A percentile compares a stretch with the other conserved stretches of the same genome.
Conservation (phyloP, 2,329 filamentous ascomycete genomes). For the Apiospora phragmitis region DNA sequence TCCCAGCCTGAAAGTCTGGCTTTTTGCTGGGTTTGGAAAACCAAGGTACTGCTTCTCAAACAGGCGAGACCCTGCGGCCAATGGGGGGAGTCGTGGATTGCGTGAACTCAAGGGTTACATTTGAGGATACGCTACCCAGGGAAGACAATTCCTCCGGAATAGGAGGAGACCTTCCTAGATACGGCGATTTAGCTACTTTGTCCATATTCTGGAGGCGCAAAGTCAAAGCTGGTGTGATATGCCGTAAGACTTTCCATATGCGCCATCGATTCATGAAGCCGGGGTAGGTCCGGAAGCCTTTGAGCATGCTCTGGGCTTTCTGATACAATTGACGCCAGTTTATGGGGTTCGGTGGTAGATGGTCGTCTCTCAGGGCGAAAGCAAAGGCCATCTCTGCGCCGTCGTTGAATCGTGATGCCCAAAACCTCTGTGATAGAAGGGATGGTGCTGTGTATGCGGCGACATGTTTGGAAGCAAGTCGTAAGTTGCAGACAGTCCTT, state of each 20-base stretch:
- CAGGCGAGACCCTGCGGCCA: slow-evolving; percentile 19
- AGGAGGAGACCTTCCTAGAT: neutral
- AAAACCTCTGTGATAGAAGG: slow-evolving; percentile 21
- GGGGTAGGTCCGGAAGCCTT: slow-evolving; percentile 14
- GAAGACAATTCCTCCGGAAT: neutral
- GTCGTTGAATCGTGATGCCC: slow-evolving; percentile 22
- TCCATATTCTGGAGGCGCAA: slow-evolving; percentile 19
- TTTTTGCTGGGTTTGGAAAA: slow-evolving; percentile 6
- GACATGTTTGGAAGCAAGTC: slow-evolving; percentile 21
- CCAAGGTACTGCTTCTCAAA: slow-evolving; percentile 18
- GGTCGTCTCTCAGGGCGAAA: slow-evolving; percentile 18
- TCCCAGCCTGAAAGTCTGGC: slow-evolving; percentile 13
- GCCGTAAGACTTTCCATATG: slow-evolving; percentile 19
- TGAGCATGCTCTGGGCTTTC: slow-evolving; percentile 18
- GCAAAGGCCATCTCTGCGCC: slow-evolving; percentile 23
- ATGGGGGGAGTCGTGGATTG: neutral
- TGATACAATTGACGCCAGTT: slow-evolving; percentile 24
- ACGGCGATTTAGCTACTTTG: slow-evolving; percentile 10
- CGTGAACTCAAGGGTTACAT: slow-evolving; percentile 9
- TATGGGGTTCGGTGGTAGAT: slow-evolving; percentile 14
- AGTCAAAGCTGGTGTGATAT: slow-evolving; percentile 17
- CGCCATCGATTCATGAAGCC: slow-evolving; percentile 22
- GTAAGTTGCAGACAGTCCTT: slow-evolving; percentile 17
- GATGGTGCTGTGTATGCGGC: slow-evolving; percentile 16
- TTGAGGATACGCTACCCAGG: slow-evolving; percentile 7